phyloP scores from a whole-genome alignment of 805 yeast species.

The Metschnikowia dekortorum region DNA sequence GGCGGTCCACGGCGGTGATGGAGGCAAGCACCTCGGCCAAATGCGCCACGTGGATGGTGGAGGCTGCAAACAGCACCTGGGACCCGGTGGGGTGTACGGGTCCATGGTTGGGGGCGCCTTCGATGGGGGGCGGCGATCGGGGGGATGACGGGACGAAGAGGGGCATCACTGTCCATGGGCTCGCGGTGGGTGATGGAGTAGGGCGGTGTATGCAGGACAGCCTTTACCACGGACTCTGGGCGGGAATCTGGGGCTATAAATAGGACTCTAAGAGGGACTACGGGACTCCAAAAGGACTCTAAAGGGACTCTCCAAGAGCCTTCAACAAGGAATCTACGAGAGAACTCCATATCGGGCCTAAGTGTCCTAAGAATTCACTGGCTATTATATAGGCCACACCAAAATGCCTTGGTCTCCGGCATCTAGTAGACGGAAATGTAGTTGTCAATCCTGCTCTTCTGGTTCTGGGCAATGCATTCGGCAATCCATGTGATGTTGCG shows the following conservation, averaged over 20 bases:
- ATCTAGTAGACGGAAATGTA: constrained; percentile 76
- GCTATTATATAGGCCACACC: neutral
- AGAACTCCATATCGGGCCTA: too few relatives aligned
- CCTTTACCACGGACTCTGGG: neutral
- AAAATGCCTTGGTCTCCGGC: neutral
- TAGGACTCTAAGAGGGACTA: too few relatives aligned
- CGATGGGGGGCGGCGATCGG: neutral
- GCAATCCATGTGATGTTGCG: constrained; percentile 99
- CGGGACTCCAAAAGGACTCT: too few relatives aligned
- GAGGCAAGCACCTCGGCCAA: constrained; percentile 34
- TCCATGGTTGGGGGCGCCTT: neutral
- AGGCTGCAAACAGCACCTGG: constrained; percentile 25
- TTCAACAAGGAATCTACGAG: too few relatives aligned
- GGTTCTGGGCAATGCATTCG: constrained; percentile 98
- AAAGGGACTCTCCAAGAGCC: too few relatives aligned
- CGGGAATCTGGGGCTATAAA: too few relatives aligned
- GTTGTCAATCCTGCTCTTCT: constrained; percentile 86
- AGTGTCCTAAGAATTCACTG: neutral
- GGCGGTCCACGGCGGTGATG: constrained; percentile 26
- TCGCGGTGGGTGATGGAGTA: neutral
- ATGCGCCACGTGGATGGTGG: constrained; percentile 36
- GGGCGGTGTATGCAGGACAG: neutral
- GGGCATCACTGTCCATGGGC: neutral
- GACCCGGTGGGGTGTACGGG: neutral
- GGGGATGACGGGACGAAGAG: constrained; percentile 17